Percentiles rank a stretch among this genome's conserved stretches.
Conservation (phyloP, 2,329 filamentous ascomycete genomes). For the Alternaria triticina region DNA sequence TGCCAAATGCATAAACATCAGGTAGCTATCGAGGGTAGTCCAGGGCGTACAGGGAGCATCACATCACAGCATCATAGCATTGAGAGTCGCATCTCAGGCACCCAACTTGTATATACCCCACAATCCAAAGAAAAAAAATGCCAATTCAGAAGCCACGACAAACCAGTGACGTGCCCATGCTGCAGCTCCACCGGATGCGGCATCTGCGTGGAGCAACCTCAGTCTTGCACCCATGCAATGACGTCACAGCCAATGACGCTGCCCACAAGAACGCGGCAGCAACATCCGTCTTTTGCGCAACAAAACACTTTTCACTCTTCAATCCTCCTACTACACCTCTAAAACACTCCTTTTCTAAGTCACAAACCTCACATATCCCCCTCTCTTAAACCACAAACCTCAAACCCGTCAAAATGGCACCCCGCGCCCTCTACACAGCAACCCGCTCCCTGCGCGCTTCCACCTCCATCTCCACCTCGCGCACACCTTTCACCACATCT, state of each 20-base stretch:
- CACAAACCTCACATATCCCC: neutral
- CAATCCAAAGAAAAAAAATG: neutral
- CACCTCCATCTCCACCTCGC: neutral
- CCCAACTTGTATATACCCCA: neutral
- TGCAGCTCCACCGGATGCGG: neutral
- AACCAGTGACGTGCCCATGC: neutral
- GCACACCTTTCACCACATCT: neutral
- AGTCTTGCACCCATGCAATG: neutral
- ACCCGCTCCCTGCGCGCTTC: slow-evolving; percentile 12
- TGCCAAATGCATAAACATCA: neutral
- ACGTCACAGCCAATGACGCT: slow-evolving; percentile 1
- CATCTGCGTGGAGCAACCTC: slow-evolving; percentile 1
- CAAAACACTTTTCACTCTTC: neutral
- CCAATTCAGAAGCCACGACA: neutral
- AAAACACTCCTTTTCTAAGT: accelerated
- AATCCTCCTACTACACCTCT: neutral
- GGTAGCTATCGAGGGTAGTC: neutral
- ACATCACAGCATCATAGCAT: slow-evolving; percentile 5
- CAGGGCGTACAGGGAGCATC: neutral
- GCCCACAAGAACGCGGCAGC: neutral
- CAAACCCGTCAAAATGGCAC: slow-evolving; percentile 16
- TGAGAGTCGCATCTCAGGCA: neutral
- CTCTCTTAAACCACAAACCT: neutral
- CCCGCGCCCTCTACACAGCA: slow-evolving; percentile 19
- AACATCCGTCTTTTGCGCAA: slow-evolving; percentile 4